Conservation (phyloP, 1,284 basidiomycete genomes). For the Thecaphora frezii region DNA sequence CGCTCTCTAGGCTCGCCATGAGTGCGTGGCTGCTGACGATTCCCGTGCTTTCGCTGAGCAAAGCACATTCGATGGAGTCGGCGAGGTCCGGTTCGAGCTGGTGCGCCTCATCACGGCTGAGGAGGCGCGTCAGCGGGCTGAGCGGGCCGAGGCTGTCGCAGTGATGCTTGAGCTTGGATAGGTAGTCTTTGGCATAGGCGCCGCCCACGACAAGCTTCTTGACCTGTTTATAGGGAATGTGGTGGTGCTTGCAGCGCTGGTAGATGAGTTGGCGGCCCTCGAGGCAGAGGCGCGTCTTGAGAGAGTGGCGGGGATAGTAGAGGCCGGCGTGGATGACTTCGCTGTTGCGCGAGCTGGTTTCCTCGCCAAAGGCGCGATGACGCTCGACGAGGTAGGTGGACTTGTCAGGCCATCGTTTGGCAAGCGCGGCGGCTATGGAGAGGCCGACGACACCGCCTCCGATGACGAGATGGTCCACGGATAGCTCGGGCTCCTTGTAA, state of each 20-base stretch:
- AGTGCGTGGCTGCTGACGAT: constrained; percentile 82
- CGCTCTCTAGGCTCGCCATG: constrained; percentile 76
- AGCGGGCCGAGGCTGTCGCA: constrained; percentile 20
- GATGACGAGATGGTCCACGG: constrained; percentile 87
- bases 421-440: constrained; percentile 77
- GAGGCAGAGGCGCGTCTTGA: constrained; percentile 85
- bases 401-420: constrained; percentile 69
- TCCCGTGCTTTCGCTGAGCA: constrained; percentile 84
- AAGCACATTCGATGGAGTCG: constrained; percentile 69
- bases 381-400: constrained; percentile 85
- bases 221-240: constrained; percentile 72
- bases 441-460: constrained; percentile 90
- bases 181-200: constrained; percentile 28
- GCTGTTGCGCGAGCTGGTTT: constrained; percentile 75
- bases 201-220: constrained; percentile 68
- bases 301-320: constrained; percentile 76
- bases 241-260: constrained; percentile 69
- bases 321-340: constrained; percentile 85
- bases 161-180: constrained; percentile 39
- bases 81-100: constrained; percentile 81
- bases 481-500: constrained; percentile 66
- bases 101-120: constrained; percentile 73
- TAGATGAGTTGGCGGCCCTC: constrained; percentile 85
- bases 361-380: constrained; percentile 61
- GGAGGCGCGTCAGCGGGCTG: constrained; percentile 65